Evolutionary conservation across 306 rosid species (phyloP), one percentile per base, ranked within the genome.

Genomic region (Medicago ruthenica): DNA sequence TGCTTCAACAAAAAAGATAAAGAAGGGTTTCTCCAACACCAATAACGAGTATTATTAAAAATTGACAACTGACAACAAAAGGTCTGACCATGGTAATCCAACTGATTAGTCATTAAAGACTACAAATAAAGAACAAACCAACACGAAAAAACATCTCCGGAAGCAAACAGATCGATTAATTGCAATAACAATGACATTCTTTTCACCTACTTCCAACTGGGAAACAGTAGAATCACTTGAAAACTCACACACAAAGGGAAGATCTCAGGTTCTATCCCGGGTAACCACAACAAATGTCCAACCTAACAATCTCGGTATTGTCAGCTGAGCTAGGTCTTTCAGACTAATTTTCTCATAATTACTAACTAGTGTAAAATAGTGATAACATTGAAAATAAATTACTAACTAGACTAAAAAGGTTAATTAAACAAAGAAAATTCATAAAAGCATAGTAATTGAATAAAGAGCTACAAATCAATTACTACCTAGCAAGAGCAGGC

Each of bases 401-500:
- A 31, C 3, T 27, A 15, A 40, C 9, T 10, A 54, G 20, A 54
- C 27, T 8, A 21, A 74, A 67, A 39, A 1, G 18, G 41, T 67
- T 55, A 40, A 59, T 61, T 9, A 73, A 62, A 57, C 66, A 61
- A 24, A 57, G 37, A 3, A 76, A 82, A 57, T 18, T 66, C 63
- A 53, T 14, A 57, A 17, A 76, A 67, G 34, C 50, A 69, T 37
- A 71, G 10, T 0, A 24, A 14, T 15, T 12, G 60, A 62, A 72
- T 31, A 41, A 78, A 76, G 9, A 17, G 59, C 40, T 79, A 13
- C 1, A 51, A 51, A 77, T 61, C 3, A 12, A 44, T 44, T 69
- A 92, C 98, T 69, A 90, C 99, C 98, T 96, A 60, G 99, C 99
- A 47, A 96, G 88, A 78, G 98, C 99, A 2, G 99, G 99, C 67